phyloP scores from a whole-genome alignment of 1,139 yeast species.

The Pichia sp. region DNA sequence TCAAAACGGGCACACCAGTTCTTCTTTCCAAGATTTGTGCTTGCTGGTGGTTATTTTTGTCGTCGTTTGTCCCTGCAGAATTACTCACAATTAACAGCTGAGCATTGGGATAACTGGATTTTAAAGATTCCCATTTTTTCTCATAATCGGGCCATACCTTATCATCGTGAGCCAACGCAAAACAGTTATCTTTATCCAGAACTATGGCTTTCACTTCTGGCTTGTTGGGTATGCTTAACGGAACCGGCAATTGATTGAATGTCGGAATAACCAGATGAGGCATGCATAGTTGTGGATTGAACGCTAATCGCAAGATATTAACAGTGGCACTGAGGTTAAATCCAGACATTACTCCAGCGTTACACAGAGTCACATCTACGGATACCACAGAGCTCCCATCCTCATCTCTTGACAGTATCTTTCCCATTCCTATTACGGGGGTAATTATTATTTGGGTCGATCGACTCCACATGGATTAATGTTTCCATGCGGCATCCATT shows the following conservation, averaged over 20 bases:
- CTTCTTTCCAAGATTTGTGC: slow-evolving; percentile 56
- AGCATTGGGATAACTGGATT: slow-evolving; percentile 52
- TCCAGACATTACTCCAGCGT: slow-evolving; percentile 9
- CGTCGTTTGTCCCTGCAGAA: slow-evolving; percentile 88
- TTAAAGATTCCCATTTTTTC: slow-evolving; percentile 51
- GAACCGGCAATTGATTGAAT: slow-evolving; percentile 52
- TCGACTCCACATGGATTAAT: no score
- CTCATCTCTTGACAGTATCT: no score
- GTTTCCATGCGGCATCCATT: no score
- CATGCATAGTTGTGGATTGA: slow-evolving; percentile 58
- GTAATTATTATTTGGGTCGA: no score
- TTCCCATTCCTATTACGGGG: no score
- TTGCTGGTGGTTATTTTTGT: slow-evolving; percentile 42
- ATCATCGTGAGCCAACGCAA: slow-evolving; percentile 77
- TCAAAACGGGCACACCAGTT: slow-evolving; percentile 70
- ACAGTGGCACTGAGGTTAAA: slow-evolving; percentile 65
- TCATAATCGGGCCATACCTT: slow-evolving; percentile 71
- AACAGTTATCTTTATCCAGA: slow-evolving; percentile 91
- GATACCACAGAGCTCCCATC: no score
- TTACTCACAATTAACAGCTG: slow-evolving; percentile 76
- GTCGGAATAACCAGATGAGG: slow-evolving; percentile 60
- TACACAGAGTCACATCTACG: no score
- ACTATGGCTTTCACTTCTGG: slow-evolving; percentile 68
- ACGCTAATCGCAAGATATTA: slow-evolving; percentile 51
- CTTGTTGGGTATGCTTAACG: slow-evolving; percentile 21